Percentiles rank a stretch among this genome's conserved stretches.
These are phyloP conservation scores for Actinomucor elegans DNA, from an alignment of 371 early-diverging fungal genomes.

Conservation along the genomic window DNA sequence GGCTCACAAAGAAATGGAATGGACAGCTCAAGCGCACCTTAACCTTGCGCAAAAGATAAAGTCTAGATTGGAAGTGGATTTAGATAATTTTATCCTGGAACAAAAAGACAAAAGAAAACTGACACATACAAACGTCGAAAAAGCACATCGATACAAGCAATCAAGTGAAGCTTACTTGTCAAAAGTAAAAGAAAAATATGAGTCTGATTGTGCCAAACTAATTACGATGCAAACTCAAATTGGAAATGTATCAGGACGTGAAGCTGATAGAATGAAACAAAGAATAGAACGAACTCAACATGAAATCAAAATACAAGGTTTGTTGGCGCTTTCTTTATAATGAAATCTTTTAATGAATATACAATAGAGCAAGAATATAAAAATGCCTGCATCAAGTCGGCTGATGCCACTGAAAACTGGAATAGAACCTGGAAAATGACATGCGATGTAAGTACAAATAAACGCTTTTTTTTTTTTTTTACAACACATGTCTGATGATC, in stretches of 20 bases:
- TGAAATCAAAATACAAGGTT: constrained; percentile 40
- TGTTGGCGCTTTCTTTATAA: no score
- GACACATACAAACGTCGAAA: constrained; percentile 53
- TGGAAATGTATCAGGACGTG: constrained; percentile 21
- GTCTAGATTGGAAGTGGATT: constrained; percentile 70
- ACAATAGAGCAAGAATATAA: constrained; percentile 77
- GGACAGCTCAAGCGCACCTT: constrained; percentile 71
- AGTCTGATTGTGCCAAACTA: constrained; percentile 57
- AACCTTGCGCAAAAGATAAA: constrained; percentile 80
- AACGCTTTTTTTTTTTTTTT: not conserved
- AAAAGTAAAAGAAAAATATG: constrained; percentile 71
- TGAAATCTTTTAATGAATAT: no score
- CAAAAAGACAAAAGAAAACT: constrained; percentile 72
- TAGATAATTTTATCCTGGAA: constrained; percentile 74
- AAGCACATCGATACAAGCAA: constrained; percentile 56
- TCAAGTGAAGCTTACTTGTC: constrained; percentile 31
- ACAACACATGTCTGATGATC: not conserved
- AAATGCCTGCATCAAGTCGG: constrained; percentile 59
- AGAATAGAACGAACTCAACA: constrained; percentile 37
- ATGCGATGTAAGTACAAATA: constrained; percentile 72
- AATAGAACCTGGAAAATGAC: constrained; percentile 65
- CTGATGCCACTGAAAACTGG: constrained; percentile 73
- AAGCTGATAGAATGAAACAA: constrained; percentile 34
- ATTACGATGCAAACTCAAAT: constrained; percentile 38
- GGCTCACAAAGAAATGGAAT: constrained; percentile 79